Base-by-base conservation (phyloP, 495 filamentous ascomycete genomes). In the Penicillium arizonense region DNA sequence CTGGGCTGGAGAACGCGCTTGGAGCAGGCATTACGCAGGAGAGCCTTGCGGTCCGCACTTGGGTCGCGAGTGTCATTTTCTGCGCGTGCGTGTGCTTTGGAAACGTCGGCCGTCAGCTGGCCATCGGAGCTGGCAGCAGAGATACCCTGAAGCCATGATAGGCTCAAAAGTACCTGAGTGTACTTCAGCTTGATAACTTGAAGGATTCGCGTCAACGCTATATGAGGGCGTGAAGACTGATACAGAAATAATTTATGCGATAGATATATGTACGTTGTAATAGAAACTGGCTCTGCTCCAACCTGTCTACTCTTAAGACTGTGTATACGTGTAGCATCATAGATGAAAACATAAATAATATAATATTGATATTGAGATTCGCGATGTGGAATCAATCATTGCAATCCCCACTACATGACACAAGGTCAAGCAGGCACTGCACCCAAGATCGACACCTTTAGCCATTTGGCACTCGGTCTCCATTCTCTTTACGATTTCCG, bases 21-120 rank as follows among this genome's bases (percentile, higher is more conserved):
- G 76, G 70, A 18, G 81, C 81, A 6, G 60, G 84, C 3, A 74
- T 89, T 6, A 86, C 80, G 37, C 83, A 87, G 55, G 91, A 96
- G 67, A 87, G 76, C 50, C 71, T 96, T 20, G 93, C 88, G 11
- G 85, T 87, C 33, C 81, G 81, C 26, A 89, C 90, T 9, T 98
- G 94, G 93, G 83, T 96, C 57, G 77, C 90, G 24, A 95, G 88
- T 65, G 91, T 97, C 30, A 65, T 98, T 58, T 98, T 97, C 73
- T 96, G 94, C 67, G 89, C 86, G 45, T 90, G 89, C 56, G 86
- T 97, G 24, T 97, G 91, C 70, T 97, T 98, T 79, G 94, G 94
- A 21, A 97, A 96, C 68, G 88, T 97, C 61, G 94, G 94, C 8
- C 76, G 94, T 55, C 77, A 90, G 66, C 73, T 97, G 50, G 87